Percentiles rank a stretch among this genome's conserved stretches.
These are phyloP conservation scores for Sporothrix phasma DNA, from an alignment of 2,329 filamentous ascomycete species.

Conservation along the genomic window DNA sequence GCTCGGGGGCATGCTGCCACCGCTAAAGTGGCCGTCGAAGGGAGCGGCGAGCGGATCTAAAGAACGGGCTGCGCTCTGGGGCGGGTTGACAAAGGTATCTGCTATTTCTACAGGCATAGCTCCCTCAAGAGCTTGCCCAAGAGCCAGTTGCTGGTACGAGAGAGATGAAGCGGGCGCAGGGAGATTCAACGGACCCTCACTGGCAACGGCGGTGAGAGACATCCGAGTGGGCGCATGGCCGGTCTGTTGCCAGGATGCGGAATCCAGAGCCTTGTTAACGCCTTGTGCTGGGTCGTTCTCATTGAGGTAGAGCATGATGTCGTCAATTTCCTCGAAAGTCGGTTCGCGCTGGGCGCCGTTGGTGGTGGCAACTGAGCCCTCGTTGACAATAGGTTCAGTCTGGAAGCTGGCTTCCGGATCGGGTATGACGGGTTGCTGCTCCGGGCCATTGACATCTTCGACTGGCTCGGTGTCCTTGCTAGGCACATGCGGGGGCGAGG, in stretches of 20 bases:
- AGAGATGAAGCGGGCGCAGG: constrained; percentile 30
- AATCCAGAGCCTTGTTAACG: constrained; percentile 51
- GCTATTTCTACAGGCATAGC: constrained; percentile 39
- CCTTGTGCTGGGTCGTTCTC: constrained; percentile 63
- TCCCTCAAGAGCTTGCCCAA: constrained; percentile 37
- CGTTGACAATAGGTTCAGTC: constrained; percentile 13
- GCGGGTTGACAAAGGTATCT: background rate
- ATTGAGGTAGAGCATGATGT: constrained; percentile 79
- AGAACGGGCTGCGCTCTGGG: background rate
- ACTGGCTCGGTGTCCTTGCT: constrained; percentile 22
- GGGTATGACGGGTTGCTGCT: constrained; percentile 9
- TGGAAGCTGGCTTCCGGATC: constrained; percentile 2
- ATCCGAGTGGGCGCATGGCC: constrained; percentile 30
- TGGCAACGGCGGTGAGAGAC: constrained; percentile 30
- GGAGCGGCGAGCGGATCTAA: constrained; percentile 42
- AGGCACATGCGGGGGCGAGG: constrained; percentile 27
- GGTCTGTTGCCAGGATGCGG: constrained; percentile 36
- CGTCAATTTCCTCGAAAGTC: constrained; percentile 79
- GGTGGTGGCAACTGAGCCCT: constrained; percentile 14
- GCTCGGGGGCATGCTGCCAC: constrained; percentile 58
- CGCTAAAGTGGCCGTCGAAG: constrained; percentile 52
- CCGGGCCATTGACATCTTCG: constrained; percentile 15
- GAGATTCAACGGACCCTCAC: constrained; percentile 44
- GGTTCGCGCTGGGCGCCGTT: constrained; percentile 30
- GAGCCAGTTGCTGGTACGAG: constrained; percentile 23